Percentiles rank a stretch among this genome's conserved stretches.
These are phyloP conservation scores for Artomyces pyxidatus DNA, from an alignment of 768 basidiomycete species.

Conservation along the genomic window DNA sequence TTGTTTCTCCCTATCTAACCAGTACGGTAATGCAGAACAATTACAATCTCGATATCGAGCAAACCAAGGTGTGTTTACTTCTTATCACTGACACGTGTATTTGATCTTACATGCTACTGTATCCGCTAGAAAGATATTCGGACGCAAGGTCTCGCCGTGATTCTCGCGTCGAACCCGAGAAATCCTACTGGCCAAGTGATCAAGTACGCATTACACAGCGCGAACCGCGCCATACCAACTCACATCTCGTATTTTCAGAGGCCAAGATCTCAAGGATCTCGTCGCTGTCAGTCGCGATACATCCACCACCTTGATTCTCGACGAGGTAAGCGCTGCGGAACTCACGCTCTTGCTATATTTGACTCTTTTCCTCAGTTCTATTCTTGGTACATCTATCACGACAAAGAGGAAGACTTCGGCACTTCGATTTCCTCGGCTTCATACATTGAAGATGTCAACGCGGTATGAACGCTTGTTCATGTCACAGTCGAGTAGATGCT, in stretches of 20 bases:
- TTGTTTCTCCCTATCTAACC: too few species aligned
- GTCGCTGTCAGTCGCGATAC: slow-evolving; percentile 66
- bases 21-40: too few species aligned
- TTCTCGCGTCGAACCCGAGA: slow-evolving; percentile 90
- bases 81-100: not conserved
- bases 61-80: slow-evolving; percentile 49
- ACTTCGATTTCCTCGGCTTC: slow-evolving; percentile 75
- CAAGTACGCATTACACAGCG: slow-evolving; percentile 32
- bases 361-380: slow-evolving; percentile 55
- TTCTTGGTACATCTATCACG: slow-evolving; percentile 91
- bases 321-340: slow-evolving; percentile 66
- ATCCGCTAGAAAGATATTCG: slow-evolving; percentile 59
- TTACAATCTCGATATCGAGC: slow-evolving; percentile 72
- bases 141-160: slow-evolving; percentile 76
- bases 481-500: too few species aligned
- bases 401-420: slow-evolving; percentile 64
- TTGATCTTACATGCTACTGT: not conserved
- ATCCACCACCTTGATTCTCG: slow-evolving; percentile 69
- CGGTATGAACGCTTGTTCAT: too few species aligned
- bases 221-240: not conserved
- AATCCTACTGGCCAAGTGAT: slow-evolving; percentile 93
- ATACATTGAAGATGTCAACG: slow-evolving; percentile 82
- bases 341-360: too few species aligned
- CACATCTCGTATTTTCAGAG: slow-evolving; percentile 29
- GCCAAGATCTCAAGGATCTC: slow-evolving; percentile 74